Evolutionary conservation across 805 yeast species (phyloP).

Genomic region (Cyberlindnera nakhonratchasimensis): DNA sequence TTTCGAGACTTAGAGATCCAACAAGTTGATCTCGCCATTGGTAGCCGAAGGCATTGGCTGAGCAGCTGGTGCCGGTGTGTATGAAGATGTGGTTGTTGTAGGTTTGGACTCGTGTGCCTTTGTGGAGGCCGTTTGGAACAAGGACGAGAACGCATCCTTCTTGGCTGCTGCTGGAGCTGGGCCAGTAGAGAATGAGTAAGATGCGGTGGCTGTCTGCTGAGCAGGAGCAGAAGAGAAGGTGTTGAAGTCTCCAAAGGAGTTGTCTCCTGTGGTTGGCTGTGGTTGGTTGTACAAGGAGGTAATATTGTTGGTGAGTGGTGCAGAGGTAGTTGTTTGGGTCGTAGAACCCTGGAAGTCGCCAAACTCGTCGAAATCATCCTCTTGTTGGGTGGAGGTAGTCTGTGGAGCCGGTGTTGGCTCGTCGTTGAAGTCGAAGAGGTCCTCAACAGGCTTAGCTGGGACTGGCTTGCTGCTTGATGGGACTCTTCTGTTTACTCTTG

Average conservation of each 20-base stretch:
- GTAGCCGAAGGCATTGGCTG: slow-evolving; percentile 2
- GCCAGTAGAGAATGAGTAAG: slow-evolving; percentile 29
- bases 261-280: slow-evolving; percentile 20
- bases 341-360: slow-evolving; percentile 76
- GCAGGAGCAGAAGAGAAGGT: slow-evolving; percentile 21
- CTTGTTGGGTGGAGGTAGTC: slow-evolving; percentile 16
- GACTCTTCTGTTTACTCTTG: slow-evolving; percentile 22
- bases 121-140: slow-evolving; percentile 63
- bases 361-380: slow-evolving; percentile 65
- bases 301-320: slow-evolving; percentile 26
- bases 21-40: slow-evolving; percentile 20
- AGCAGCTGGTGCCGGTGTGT: slow-evolving; percentile 5
- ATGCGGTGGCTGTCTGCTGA: slow-evolving; percentile 11
- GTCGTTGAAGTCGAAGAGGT: slow-evolving; percentile 47
- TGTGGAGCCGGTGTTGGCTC: slow-evolving; percentile 10
- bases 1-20: slow-evolving; percentile 15
- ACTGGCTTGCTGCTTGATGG: slow-evolving; percentile 33
- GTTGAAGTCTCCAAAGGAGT: slow-evolving; percentile 26
- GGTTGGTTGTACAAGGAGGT: slow-evolving; percentile 32
- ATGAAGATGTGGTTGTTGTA: slow-evolving; percentile 1
- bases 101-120: slow-evolving; percentile 18
- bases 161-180: slow-evolving; percentile 40
- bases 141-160: slow-evolving; percentile 69
- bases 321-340: slow-evolving; percentile 16
- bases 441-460: slow-evolving; percentile 34